These are phyloP conservation scores for Staphylotrichum tortipilum DNA, from an alignment of 495 filamentous ascomycete genomes.

Conservation along the genomic window DNA sequence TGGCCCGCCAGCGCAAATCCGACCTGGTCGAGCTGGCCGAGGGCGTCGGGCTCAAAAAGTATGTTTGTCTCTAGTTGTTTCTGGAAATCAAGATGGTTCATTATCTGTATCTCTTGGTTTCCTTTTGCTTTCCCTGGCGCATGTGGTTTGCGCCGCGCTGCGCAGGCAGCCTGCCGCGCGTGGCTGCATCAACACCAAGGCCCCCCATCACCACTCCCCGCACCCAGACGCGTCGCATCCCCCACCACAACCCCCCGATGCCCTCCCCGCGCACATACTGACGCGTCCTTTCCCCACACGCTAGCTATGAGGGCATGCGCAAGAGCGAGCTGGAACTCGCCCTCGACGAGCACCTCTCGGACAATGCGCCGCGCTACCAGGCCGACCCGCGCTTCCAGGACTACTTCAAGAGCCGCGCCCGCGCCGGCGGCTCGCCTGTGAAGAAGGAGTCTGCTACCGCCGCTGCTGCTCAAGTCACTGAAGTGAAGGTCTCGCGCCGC, in stretches of 20 bases:
- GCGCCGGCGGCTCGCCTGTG: constrained; percentile 55
- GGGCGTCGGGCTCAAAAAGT: constrained; percentile 65
- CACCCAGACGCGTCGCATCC: constrained; percentile 1
- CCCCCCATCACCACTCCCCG: not conserved
- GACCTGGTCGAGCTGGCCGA: constrained; percentile 71
- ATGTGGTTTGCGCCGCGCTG: not conserved
- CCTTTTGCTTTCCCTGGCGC: not conserved
- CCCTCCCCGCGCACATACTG: not conserved
- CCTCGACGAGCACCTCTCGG: constrained; percentile 66
- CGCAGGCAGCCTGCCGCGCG: not conserved
- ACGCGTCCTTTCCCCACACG: not conserved
- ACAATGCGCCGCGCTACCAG: constrained; percentile 52
- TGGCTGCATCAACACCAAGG: not conserved
- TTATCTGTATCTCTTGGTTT: not conserved
- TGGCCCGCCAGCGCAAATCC: constrained; percentile 74
- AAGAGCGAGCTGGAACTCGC: constrained; percentile 75
- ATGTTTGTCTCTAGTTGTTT: constrained; percentile 26
- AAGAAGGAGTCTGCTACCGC: constrained; percentile 63
- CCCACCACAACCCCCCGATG: not conserved
- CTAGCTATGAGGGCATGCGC: constrained; percentile 62
- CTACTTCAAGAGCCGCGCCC: constrained; percentile 64
- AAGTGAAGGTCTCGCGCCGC: constrained; percentile 36
- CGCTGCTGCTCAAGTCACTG: no score
- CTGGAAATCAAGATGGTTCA: not conserved
- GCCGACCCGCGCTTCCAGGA: constrained; percentile 55